Base-by-base conservation (phyloP, 345 rosid genomes). In the Ceriops decandra region DNA sequence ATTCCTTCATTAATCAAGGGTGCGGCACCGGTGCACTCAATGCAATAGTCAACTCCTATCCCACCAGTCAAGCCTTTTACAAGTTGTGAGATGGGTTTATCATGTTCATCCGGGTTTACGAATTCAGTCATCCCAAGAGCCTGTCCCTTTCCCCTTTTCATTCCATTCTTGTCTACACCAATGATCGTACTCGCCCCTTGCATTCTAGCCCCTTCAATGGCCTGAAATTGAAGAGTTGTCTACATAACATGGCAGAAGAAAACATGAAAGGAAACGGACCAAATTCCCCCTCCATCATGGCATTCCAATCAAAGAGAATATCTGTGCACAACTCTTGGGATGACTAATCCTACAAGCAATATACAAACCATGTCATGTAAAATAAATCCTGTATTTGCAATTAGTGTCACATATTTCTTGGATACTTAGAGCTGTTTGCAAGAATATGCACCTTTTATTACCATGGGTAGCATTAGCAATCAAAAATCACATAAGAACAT, bases 121-220 rank as follows among this genome's bases (percentile, higher is more conserved):
- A 91, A 91, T 33, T 86, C 68, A 6, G 82, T 89, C 78, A 89
- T 80, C 61, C 95, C 97, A 59, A 79, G 66, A 7, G 52, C 73
- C 57, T 46, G 46, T 56, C 78, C 85, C 66, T 80, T 88, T 1
- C 52, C 75, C 22, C 61, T 74, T 30, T 78, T 84, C 13, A 7
- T 64, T 4, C 30, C 72, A 47, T 90, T 90, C 60, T 77, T 74
- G 63, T 90, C 92, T 22, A 90, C 62, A 1, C 97, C 95, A 17
- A 90, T 88, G 73, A 90, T 74, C 72, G 61, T 78, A 10, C 59
- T 68, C 32, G 92, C 95, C 57, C 95, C 88, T 62, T 62, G 84
- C 47, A 67, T 72, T 78, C 71, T 78, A 5, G 97, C 90, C 67
- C 92, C 95, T 35, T 84, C 75, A 6, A 87, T 33, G 8, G 60